Base-by-base conservation (phyloP, 1,284 basidiomycete genomes). In the Paramarasmius palmivorus region DNA sequence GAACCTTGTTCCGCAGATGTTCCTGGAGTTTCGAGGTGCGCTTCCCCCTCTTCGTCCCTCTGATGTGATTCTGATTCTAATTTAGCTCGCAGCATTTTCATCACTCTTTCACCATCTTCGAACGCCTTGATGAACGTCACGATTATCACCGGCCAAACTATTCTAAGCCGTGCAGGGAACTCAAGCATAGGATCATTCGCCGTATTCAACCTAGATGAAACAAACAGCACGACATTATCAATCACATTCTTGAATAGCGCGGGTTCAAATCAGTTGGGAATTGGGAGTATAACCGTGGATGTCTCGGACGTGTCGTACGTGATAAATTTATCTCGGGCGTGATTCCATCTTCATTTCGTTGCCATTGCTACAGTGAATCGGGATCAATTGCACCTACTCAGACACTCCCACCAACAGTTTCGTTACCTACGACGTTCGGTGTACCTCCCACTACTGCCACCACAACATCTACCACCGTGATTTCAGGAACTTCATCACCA, bases 111-210 rank as follows among this genome's bases (percentile, higher is more conserved):
- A 3, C 44, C 66, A 10, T 57, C 62, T 2, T 80, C 81, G 2
- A 81, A 79, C 52, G 79, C 81, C 4, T 77, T 73, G 10, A 66
- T 77, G 53, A 81, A 82, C 55, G 64, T 83, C 41, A 76, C 79
- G 1, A 59, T 81, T 39, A 74, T 76, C 4, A 71, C 73, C 15
- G 63, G 73, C 25, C 67, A 68, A 26, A 66, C 6, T 32, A 63
- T 68, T 4, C 57, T 72, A 32, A 63, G 59, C 20, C 59, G 66
- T 35, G 25, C 59, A 15, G 68, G 75, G 51, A 66, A 74, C 54
- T 68, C 75, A 2, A 65, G 70, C 14, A 55, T 70, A 23, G 68
- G 66, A 19, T 68, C 69, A 22, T 61, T 73, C n/a, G 68, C 68
- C 7, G 59, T 75, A 26, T 59, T 76, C 1, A 60, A 72, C 38